Evolutionary conservation across 1,284 basidiomycete species (phyloP).

Genomic region (Phylloboletellus chloephorus): DNA sequence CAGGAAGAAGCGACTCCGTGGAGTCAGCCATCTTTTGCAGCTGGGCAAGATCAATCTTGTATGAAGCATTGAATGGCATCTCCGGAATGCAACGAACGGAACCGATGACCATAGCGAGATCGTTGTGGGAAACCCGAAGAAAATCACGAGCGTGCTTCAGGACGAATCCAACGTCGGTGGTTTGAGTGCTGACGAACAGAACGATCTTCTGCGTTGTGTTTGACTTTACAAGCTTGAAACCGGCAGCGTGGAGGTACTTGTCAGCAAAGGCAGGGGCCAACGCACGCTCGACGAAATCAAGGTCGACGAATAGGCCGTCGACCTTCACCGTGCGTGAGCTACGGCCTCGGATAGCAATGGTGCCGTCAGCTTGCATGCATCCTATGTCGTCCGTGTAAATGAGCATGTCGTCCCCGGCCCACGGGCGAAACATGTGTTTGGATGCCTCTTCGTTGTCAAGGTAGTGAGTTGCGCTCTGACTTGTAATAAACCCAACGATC

Average conservation of each 20-base stretch:
- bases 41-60: slow-evolving; percentile 26
- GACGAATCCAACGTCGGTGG: slow-evolving; percentile 19
- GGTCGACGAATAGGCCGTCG: slow-evolving; percentile 28
- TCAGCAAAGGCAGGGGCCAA: slow-evolving; percentile 21
- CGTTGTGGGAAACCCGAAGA: slow-evolving; percentile 14
- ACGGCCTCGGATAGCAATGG: slow-evolving; percentile 25
- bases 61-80: slow-evolving; percentile 29
- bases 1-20: slow-evolving; percentile 9
- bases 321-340: slow-evolving; percentile 29
- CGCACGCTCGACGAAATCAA: slow-evolving; percentile 28
- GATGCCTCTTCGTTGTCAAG: slow-evolving; percentile 25
- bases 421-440: slow-evolving; percentile 27
- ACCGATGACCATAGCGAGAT: slow-evolving; percentile 20
- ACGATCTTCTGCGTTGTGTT: slow-evolving; percentile 19
- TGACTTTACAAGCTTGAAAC: slow-evolving; percentile 29
- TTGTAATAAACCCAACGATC: slow-evolving; percentile 24
- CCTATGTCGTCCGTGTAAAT: slow-evolving; percentile 29
- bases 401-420: slow-evolving; percentile 20
- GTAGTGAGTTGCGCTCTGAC: slow-evolving; percentile 25
- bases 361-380: slow-evolving; percentile 27
- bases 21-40: slow-evolving; percentile 25
- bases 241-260: slow-evolving; percentile 8
- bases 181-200: slow-evolving; percentile 19
- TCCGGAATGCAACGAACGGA: slow-evolving; percentile 23
- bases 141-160: slow-evolving; percentile 23